Conservation (phyloP, 1,284 basidiomycete species). For the Cryptococcus sp. region DNA sequence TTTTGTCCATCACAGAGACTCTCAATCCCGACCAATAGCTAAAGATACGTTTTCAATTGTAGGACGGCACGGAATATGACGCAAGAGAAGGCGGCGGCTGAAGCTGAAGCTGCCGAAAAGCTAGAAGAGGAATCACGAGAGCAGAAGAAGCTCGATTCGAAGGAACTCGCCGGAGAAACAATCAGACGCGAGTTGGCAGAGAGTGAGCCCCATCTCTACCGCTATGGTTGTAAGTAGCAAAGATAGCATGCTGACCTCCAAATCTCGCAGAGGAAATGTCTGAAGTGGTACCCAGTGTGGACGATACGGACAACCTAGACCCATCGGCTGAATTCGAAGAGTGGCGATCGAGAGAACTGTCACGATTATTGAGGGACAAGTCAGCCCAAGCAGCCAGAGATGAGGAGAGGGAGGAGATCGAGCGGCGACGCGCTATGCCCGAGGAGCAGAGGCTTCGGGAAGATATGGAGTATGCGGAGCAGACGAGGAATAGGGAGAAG, state of each 20-base stretch:
- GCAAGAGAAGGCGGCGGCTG: constrained; percentile 40
- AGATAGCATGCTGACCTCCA: not conserved
- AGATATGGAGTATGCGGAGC: constrained; percentile 81
- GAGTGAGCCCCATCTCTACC: no score
- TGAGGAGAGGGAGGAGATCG: constrained; percentile 83
- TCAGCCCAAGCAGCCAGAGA: constrained; percentile 76
- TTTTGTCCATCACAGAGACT: not conserved
- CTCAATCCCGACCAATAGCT: not conserved
- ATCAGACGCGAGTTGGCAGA: constrained; percentile 51
- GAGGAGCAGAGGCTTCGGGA: constrained; percentile 88
- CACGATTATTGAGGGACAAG: constrained; percentile 86
- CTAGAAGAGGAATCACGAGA: constrained; percentile 44
- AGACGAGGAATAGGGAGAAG: constrained; percentile 63
- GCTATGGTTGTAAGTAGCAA: no score
- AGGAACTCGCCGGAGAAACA: constrained; percentile 52
- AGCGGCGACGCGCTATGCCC: constrained; percentile 83
- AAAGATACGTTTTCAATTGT: not conserved
- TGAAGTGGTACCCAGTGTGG: constrained; percentile 78
- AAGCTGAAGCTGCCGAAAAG: constrained; percentile 44
- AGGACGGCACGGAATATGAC: constrained; percentile 45
- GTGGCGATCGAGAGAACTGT: constrained; percentile 91
- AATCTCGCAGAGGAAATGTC: constrained; percentile 66
- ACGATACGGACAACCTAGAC: constrained; percentile 93
- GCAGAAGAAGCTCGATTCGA: constrained; percentile 48
- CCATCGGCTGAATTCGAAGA: constrained; percentile 90